A percentile compares a stretch with the other conserved stretches of the same genome.
Evolutionary conservation across 352 stramenopile species (phyloP).

Genomic region (Globisporangium irregulare): DNA sequence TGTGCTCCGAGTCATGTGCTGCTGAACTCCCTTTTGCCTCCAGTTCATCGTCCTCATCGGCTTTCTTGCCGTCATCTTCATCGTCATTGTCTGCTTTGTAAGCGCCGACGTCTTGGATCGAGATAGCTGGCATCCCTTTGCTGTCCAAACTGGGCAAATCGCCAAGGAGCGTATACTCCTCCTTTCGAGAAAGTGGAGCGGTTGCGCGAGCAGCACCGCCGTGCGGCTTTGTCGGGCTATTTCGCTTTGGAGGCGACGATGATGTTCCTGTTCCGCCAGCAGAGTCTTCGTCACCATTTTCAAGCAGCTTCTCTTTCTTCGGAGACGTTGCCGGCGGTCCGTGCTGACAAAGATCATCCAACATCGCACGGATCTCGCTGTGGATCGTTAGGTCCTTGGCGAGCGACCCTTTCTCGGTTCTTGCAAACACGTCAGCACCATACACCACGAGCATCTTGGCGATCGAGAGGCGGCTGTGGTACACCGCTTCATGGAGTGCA

Average conservation of each 20-base stretch:
- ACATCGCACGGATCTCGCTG: conserved; percentile 72
- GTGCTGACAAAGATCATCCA: conserved; percentile 65
- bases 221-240: conserved; percentile 28
- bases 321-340: conserved; percentile 21
- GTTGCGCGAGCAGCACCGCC: background rate
- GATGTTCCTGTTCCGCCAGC: conserved; percentile 2
- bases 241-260: conserved; percentile 26
- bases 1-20: background rate
- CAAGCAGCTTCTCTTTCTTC: conserved; percentile 21
- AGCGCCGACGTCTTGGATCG: conserved; percentile 48
- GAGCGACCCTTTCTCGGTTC: conserved; percentile 65
- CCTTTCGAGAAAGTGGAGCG: conserved; percentile 60
- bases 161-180: conserved; percentile 76
- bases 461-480: conserved; percentile 71
- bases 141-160: conserved; percentile 64
- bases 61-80: conserved; percentile 26
- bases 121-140: conserved; percentile 31
- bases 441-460: conserved; percentile 80
- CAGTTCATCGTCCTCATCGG: conserved; percentile 30
- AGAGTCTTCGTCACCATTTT: conserved; percentile 3
- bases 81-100: conserved; percentile 24
- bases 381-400: conserved; percentile 76
- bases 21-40: conserved; percentile 8
- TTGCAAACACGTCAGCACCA: conserved; percentile 59
- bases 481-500: conserved; percentile 75